Percentiles rank a stretch among this genome's conserved stretches.
These are phyloP conservation scores for Colletotrichum karsti DNA, from an alignment of 2,329 filamentous ascomycete species.

Conservation along the genomic window DNA sequence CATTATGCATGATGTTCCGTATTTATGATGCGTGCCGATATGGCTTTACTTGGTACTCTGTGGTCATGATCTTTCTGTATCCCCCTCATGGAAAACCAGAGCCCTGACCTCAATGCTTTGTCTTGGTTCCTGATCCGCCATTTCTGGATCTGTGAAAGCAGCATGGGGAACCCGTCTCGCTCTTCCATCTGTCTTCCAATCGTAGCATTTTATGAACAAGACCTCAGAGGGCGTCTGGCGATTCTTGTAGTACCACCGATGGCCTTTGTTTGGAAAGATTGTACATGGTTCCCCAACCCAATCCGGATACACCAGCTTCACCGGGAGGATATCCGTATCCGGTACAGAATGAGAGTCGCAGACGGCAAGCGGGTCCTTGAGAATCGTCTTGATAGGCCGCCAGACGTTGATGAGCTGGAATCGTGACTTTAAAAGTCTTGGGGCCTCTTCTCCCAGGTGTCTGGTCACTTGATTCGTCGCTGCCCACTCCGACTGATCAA, in stretches of 20 bases:
- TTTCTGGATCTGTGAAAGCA: constrained; percentile 2
- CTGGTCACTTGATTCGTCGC: constrained; percentile 30
- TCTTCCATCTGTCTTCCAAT: constrained; percentile 45
- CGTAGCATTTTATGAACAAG: constrained; percentile 70
- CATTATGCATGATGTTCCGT: no score
- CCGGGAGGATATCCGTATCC: constrained; percentile 47
- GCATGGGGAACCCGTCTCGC: constrained; percentile 3
- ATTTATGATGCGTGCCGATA: neutral
- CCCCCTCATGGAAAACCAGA: neutral
- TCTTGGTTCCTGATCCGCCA: neutral
- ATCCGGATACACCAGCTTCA: constrained; percentile 43
- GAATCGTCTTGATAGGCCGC: constrained; percentile 57
- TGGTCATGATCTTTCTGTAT: neutral
- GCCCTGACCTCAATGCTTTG: constrained; percentile 1
- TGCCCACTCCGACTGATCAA: constrained; percentile 46
- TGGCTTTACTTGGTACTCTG: neutral
- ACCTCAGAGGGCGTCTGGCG: constrained; percentile 61
- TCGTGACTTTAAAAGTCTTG: neutral
- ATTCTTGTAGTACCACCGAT: constrained; percentile 63
- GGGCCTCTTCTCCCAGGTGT: constrained; percentile 13
- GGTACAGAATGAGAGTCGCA: constrained; percentile 44
- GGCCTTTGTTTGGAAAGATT: constrained; percentile 38
- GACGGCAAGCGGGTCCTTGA: constrained; percentile 49
- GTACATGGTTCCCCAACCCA: constrained; percentile 45
- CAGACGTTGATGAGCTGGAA: constrained; percentile 42